Evolutionary conservation across 169 alveolate species (phyloP).

Genomic region (Plasmodium berghei): DNA sequence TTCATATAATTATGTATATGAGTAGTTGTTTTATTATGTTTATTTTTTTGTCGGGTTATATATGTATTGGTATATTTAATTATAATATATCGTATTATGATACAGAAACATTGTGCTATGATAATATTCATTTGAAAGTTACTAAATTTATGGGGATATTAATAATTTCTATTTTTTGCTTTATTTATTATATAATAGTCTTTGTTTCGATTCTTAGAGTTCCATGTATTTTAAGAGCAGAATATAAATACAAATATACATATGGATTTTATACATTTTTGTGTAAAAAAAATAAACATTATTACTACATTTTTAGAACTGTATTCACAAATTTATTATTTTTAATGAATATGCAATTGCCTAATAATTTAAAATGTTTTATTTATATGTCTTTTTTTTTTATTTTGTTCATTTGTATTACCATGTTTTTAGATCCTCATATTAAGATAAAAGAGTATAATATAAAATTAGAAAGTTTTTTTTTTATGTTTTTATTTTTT

Average conservation of each 20-base stretch:
- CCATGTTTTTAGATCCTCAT: slow-evolving; percentile 51
- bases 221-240: background rate
- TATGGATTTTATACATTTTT: slow-evolving; percentile 74
- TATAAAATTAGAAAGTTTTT: slow-evolving; percentile 34
- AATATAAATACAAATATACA: slow-evolving; percentile 35
- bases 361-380: slow-evolving; percentile 51
- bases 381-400: slow-evolving; percentile 34
- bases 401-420: slow-evolving; percentile 48
- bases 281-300: slow-evolving; percentile 31
- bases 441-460: slow-evolving; percentile 14
- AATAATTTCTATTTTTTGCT: slow-evolving; percentile 18
- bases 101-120: slow-evolving; percentile 34
- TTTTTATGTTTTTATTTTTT: slow-evolving; percentile 75
- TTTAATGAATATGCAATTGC: slow-evolving; percentile 26
- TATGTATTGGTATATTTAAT: slow-evolving; percentile 65
- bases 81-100: slow-evolving; percentile 60
- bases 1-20: slow-evolving; percentile 26
- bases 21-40: slow-evolving; percentile 41
- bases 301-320: slow-evolving; percentile 48
- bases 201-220: slow-evolving; percentile 30
- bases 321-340: slow-evolving; percentile 50
- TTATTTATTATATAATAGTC: slow-evolving; percentile 25
- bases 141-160: slow-evolving; percentile 32
- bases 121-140: slow-evolving; percentile 10
- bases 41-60: slow-evolving; percentile 63